Conservation (phyloP, 352 stramenopile species). For the Globisporangium cederbergense region DNA sequence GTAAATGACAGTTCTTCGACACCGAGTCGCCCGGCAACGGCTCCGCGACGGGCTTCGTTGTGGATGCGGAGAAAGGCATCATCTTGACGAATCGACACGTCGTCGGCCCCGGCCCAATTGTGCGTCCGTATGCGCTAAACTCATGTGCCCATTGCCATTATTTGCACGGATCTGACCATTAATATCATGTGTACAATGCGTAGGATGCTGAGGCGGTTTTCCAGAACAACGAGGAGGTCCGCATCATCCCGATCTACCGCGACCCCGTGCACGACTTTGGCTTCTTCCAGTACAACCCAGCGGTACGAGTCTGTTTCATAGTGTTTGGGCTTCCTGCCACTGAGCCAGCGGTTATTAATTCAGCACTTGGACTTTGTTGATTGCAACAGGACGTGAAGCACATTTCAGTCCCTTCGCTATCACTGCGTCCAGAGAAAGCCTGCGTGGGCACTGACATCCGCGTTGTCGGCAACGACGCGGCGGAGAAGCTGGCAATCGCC, state of each 20-base stretch:
- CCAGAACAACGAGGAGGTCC: constrained; percentile 93
- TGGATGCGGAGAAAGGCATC: constrained; percentile 88
- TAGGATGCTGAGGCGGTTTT: constrained; percentile 89
- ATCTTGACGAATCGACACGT: constrained; percentile 94
- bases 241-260: constrained; percentile 89
- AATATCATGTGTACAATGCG: constrained; percentile 10
- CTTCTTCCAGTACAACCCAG: constrained; percentile 89
- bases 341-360: background rate
- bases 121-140: constrained; percentile 25
- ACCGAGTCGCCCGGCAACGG: constrained; percentile 85
- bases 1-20: constrained; percentile 79
- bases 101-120: constrained; percentile 79
- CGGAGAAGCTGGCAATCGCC: constrained; percentile 91
- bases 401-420: constrained; percentile 73
- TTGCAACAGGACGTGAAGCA: constrained; percentile 74
- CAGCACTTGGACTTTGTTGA: background rate
- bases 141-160: background rate
- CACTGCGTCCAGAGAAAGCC: constrained; percentile 78
- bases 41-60: constrained; percentile 91
- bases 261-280: constrained; percentile 94
- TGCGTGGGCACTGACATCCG: constrained; percentile 91
- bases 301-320: constrained; percentile 26
- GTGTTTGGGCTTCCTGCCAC: background rate
- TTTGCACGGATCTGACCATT: background rate
- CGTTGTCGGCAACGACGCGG: constrained; percentile 91